Base-by-base conservation (phyloP, 352 stramenopile genomes). In the Paralagenidium karlingii region DNA sequence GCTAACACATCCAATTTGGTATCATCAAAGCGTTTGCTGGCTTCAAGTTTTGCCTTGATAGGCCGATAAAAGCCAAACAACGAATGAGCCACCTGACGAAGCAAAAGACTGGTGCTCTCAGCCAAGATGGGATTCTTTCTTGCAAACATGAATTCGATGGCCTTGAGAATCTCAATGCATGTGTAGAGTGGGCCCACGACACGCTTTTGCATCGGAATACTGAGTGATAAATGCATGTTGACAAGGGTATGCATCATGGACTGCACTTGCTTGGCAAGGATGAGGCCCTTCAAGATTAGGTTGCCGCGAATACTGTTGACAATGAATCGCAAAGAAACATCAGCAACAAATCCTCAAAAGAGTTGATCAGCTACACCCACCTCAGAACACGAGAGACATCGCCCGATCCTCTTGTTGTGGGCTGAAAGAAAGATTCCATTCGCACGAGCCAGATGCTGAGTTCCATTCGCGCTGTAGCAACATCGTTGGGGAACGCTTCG, bases 81-180 rank as follows among this genome's bases (percentile, higher is more conserved):
- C 19, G 75, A 80, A 40, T 89, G 74, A 0, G 75, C 71, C 9
- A 89, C 75, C 58, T 89, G 78, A 0, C 74, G 63, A 15, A 92
- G 40, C 30, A 92, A 47, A 13, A 89, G 62, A 2, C 76, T 79
- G 12, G 67, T 68, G 11, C 60, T 82, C 47, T 92, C 76, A 0
- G 68, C 64, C 30, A 92, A 38, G 20, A 89, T 76, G 5, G 77
- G 75, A 48, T 87, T 88, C 43, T 92, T 92, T 12, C 79, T 56
- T 11, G 77, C 76, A 47, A 95, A 84, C 81, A 95, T 94, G 40
- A 94, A 94, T 50, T 96, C 84, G 24, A 96, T 81, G 3, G 78
- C 76, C 55, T 96, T 96, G 19, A 94, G 49, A 24, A 95, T 82
- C 30, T 94, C 80, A 34, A 95, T 82, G 37, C 88, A 91, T 10